phyloP scores from a whole-genome alignment of 768 basidiomycete species.

The Epithele typhae region DNA sequence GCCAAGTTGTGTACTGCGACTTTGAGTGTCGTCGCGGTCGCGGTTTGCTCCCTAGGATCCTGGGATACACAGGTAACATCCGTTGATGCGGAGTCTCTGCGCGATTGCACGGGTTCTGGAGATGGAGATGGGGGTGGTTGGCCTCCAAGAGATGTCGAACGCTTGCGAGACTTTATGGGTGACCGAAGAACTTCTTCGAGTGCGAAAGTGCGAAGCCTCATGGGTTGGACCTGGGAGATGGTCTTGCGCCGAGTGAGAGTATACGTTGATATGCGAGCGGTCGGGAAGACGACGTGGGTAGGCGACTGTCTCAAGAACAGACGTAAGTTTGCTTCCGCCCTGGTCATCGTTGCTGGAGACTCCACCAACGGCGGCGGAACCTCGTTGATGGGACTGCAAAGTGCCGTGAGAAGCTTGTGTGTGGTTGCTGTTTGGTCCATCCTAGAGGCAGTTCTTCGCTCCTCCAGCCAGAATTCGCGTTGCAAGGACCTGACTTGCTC shows the following conservation, averaged over 20 bases:
- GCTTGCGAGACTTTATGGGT: background rate
- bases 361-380: background rate
- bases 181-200: conserved; percentile 7
- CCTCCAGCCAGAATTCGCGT: conserved; percentile 48
- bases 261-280: background rate
- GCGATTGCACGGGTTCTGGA: conserved; percentile 8
- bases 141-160: conserved; percentile 10
- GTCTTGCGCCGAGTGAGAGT: conserved; percentile 8
- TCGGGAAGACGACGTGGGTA: conserved; percentile 8
- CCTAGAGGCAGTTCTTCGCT: conserved; percentile 36
- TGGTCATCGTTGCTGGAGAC: conserved; percentile 2
- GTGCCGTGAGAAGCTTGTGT: conserved; percentile 1
- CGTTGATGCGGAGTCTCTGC: conserved; percentile 6
- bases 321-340: conserved; percentile 7
- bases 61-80: conserved; percentile 10
- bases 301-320: conserved; percentile 12
- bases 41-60: conserved; percentile 5
- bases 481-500: conserved; percentile 34
- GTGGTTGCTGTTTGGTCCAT: conserved; percentile 25
- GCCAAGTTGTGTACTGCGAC: background rate
- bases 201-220: conserved; percentile 11
- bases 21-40: background rate
- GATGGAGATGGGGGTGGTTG: too few species aligned
- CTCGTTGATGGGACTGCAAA: conserved; percentile 3
- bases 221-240: conserved; percentile 10